Evolutionary conservation across 495 filamentous ascomycete species (phyloP), one percentile per base, ranked within the genome.

Genomic region (Lasiosphaeria ovina): DNA sequence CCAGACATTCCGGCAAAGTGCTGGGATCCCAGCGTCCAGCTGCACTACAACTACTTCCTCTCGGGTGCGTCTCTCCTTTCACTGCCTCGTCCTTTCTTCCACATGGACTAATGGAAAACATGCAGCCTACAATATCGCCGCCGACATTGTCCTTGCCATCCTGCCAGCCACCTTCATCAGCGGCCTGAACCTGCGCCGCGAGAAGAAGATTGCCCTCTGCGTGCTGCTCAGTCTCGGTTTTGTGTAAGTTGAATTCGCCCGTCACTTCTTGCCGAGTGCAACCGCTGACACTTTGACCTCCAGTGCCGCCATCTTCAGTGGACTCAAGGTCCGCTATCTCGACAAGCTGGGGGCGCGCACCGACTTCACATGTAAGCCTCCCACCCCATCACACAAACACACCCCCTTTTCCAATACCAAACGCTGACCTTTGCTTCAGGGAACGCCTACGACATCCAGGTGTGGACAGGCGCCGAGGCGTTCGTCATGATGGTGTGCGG

Each of bases 401-500:
- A 7, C 6, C 44, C 6, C 2, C 16, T 2, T 47, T 45, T 10
- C 6, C 12, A 47, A 11, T 14, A 4, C 16, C 38, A 9, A 1
- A 1, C 16, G 6, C 44, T 47, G 12, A 47, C 44, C 5, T n/a
- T 42, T 51, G 6, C 31, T 24, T 10, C 49, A 51, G 49, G 49
- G 51, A 36, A 35, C 33, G 51, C 51, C 17, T 54, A 35, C 51
- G 32, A 16, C 32, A 54, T 54, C 32, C 51, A 54, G 3, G 35
- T 54, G 6, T 54, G 51, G 51, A 54, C 51, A 3, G 51, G 32
- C 32, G 51, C 51, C 32, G 51, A 54, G 36, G 17, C 17, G 8
- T 54, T 54, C 51, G 32, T 54, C 51, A 54, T 54, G 32, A 54
- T 54, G 24, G 24, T 54, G 7, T 54, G 51, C 32, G 51, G 51